Evolutionary conservation across 441 rosid species (phyloP).

Genomic region (Sinapis alba): DNA sequence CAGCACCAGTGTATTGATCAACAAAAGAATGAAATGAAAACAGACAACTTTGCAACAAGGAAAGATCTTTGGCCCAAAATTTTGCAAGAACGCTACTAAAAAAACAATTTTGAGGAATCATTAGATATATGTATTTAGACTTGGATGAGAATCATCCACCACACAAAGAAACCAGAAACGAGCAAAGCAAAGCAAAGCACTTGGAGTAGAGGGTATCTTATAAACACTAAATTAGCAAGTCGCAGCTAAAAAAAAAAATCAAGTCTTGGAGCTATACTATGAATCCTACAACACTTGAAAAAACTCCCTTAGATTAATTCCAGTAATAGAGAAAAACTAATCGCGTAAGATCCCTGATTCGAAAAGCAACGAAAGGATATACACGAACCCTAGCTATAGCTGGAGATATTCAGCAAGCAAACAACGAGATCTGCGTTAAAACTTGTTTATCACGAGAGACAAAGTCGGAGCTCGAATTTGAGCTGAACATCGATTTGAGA

Average conservation of each 20-base stretch:
- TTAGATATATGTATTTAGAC: slow-evolving; percentile 3
- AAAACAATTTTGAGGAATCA: slow-evolving; percentile 11
- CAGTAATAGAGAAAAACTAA: neutral
- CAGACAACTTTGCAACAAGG: slow-evolving; percentile 4
- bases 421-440: slow-evolving; percentile 22
- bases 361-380: slow-evolving; percentile 34
- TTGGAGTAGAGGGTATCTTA: slow-evolving; percentile 3
- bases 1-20: slow-evolving; percentile 24
- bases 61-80: neutral
- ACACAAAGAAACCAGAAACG: slow-evolving; percentile 12
- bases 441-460: neutral
- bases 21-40: neutral
- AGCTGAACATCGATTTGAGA: slow-evolving; percentile 31
- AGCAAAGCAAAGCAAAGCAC: slow-evolving; percentile 22
- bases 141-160: slow-evolving; percentile 18
- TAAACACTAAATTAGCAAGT: neutral
- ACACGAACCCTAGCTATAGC: slow-evolving; percentile 42
- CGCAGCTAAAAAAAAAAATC: too few species aligned
- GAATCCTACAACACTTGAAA: too few species aligned
- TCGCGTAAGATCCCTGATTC: neutral
- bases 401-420: slow-evolving; percentile 7
- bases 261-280: slow-evolving; percentile 17
- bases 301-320: slow-evolving; percentile 14
- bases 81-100: neutral
- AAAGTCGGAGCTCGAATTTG: slow-evolving; percentile 28